Conservation (phyloP, 2,329 filamentous ascomycete species). For the Fusarium miscanthi region DNA sequence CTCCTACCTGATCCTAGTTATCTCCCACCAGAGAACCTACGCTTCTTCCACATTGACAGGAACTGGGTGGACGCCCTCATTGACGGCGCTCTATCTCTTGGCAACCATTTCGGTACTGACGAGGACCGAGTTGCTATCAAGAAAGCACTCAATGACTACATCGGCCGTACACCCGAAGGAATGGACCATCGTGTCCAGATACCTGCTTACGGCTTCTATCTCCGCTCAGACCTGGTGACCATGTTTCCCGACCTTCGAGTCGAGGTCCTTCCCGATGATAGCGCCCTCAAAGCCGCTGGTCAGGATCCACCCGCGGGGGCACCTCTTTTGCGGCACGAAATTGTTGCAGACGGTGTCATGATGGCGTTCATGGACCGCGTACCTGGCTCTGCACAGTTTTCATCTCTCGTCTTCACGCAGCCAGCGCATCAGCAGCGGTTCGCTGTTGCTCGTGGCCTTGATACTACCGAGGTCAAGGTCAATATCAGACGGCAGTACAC, state of each 20-base stretch:
- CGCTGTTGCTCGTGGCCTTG: neutral
- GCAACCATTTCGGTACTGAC: conserved; percentile 51
- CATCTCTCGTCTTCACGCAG: neutral
- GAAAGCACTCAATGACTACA: conserved; percentile 48
- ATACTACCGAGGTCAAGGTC: neutral
- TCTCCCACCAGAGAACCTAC: conserved; percentile 52
- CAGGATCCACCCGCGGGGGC: neutral
- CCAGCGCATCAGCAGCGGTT: neutral
- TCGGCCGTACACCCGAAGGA: conserved; percentile 18
- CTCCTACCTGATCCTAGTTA: conserved; percentile 53
- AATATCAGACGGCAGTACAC: neutral
- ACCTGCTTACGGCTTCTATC: conserved; percentile 53
- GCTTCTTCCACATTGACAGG: conserved; percentile 58
- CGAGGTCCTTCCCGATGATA: neutral
- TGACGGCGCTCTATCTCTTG: conserved; percentile 57
- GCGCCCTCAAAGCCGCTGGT: neutral
- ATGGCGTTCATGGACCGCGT: neutral
- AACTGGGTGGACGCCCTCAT: conserved; percentile 57
- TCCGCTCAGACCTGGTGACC: conserved; percentile 52
- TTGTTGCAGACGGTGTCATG: neutral
- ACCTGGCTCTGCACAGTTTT: neutral
- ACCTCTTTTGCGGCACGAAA: neutral
- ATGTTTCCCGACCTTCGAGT: conserved; percentile 52
- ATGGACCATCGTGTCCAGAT: conserved; percentile 41
- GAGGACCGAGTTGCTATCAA: conserved; percentile 44